Conservation (phyloP, 495 filamentous ascomycete species). For the Penicillium argentinense region DNA sequence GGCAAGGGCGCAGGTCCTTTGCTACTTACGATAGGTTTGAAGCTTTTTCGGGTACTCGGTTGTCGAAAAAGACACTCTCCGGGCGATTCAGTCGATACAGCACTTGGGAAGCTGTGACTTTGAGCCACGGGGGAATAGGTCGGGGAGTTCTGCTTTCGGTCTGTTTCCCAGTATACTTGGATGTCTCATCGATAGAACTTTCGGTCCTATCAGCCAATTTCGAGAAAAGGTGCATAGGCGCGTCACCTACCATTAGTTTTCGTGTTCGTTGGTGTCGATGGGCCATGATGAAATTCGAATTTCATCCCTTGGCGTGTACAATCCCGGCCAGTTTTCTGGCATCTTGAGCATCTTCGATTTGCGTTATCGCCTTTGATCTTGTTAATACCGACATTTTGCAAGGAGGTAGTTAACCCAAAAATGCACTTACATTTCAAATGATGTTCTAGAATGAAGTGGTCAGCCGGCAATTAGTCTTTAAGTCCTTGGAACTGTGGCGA, state of each 20-base stretch:
- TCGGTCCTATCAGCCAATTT: too few relatives aligned
- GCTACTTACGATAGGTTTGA: constrained; percentile 4
- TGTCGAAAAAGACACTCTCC: neutral
- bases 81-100: neutral
- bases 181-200: constrained; percentile 1
- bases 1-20: neutral
- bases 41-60: neutral
- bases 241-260: neutral
- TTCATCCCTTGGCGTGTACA: constrained; percentile 8
- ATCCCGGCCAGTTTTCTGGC: constrained; percentile 11
- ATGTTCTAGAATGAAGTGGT: constrained; percentile 5
- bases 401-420: neutral
- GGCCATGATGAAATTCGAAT: constrained; percentile 8
- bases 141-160: neutral
- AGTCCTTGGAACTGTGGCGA: neutral
- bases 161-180: neutral
- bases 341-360: constrained; percentile 15
- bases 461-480: neutral
- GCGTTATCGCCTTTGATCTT: constrained; percentile 8
- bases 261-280: neutral
- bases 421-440: constrained; percentile 13
- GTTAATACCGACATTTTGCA: too few relatives aligned
- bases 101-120: neutral
- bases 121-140: neutral
- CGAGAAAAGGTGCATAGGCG: too few relatives aligned